Evolutionary conservation across 2,329 filamentous ascomycete genomes (phyloP), one percentile per base, ranked within the genome.

Genomic region (Fusarium mundagurra): DNA sequence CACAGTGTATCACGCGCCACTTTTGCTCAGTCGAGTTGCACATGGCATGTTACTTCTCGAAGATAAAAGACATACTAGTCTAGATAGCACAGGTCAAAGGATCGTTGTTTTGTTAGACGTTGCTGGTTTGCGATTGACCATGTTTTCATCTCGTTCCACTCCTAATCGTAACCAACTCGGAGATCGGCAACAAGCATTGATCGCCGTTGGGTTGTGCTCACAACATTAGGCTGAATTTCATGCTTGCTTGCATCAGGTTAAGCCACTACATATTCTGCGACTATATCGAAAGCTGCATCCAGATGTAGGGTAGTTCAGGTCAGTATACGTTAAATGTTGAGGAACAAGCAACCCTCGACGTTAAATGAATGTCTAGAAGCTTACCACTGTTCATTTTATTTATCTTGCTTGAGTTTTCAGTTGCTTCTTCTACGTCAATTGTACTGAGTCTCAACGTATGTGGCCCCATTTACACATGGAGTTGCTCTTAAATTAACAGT

Each of bases 131-230:
- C 24, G 27, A 69, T 44, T 51, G 27, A 69, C 36, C 38, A 34
- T 34, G 47, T 51, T 64, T 44, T 47, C 38, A 44, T 38, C 33
- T 33, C 34, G 41, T 68, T 43, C 33, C 58, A 54, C 64, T 62
- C 51, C 53, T n/a, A 33, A 59, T 63, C 66, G 34, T 39, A 24
- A 39, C 44, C 41, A 34, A 38, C 57, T 55, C 64, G 51, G 48
- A 69, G 64, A 74, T 74, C 72, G 68, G 69, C 63, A 61, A 29
- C 60, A 66, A 55, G 60, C 68, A 74, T 59, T 45, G 45, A 60
- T 70, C 39, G 24, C 41, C 38, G 34, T 55, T 57, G n/a, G 53
- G 36, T 72, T 41, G 39, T 55, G 43, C 39, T 69, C 39, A 36
- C 41, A 50, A 24, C 48, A 61, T 61, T 59, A 63, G 71, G 62